Base-by-base conservation (phyloP, 1,139 yeast genomes). In the Protomyces inundatus region DNA sequence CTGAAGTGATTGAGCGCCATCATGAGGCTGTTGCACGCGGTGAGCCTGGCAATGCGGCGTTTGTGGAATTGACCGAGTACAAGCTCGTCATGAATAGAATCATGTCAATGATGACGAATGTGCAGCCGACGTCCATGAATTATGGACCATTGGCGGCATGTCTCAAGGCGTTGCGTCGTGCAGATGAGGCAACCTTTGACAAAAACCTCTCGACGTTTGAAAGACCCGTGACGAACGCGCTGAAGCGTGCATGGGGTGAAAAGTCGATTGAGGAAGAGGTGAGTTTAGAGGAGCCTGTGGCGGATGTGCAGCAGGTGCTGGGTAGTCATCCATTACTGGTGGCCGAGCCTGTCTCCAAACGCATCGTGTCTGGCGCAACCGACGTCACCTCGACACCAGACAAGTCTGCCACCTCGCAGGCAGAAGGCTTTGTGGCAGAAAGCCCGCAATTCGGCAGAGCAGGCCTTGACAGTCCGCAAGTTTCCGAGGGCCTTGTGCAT, bases 101-200 rank as follows among this genome's bases (percentile, higher is more conserved):
- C 12, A 52, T 62, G n/a, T 66, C 67, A 32, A 65, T 66, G 67
- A 65, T 66, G 37, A 57, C 64, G 30, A 66, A 62, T 23, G 66
- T 66, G 6, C 55, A 61, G 23, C 64, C 65, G 5, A 52, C 59
- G 1, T 66, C 67, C 9, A 54, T 48, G 39, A 66, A 66, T 52
- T 66, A 66, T 52, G 36, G 50, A 6, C 67, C 67, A 3, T 46
- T 65, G 34, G 64, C 64, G 12, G 33, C 58, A 5, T 46, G 66
- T 14, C 50, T 65, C 16, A 55, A 57, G 36, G 55, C 63, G 16
- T 52, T 65, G 14, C 54, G 58, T 7, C 35, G 23, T 16, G 55
- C 64, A 1, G 61, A 65, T 39, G 64, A 52, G 37, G 55, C 50
- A 7, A 55, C 61, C 23, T 65, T 65, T 30, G 63, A 65, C 55